phyloP scores from a whole-genome alignment of 805 yeast genomes.

The Metschnikowia hibisci region DNA sequence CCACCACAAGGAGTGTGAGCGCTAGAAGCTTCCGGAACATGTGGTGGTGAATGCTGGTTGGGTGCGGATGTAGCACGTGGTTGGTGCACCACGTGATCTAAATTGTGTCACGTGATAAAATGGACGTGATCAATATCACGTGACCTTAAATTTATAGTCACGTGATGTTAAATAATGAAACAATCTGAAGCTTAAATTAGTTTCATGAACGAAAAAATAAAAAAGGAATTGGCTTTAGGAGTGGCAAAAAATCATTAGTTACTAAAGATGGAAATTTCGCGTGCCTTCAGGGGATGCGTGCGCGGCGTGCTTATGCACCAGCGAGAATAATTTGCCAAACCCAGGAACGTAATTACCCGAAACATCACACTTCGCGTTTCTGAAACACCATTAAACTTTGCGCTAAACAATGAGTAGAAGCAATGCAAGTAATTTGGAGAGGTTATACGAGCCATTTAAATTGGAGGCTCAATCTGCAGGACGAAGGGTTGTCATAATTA shows the following conservation, averaged over 20 bases:
- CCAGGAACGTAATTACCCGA: neutral
- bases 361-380: neutral
- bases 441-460: too few relatives aligned
- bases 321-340: neutral
- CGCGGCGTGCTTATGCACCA: too few relatives aligned
- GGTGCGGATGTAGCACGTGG: neutral
- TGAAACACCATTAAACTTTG: neutral
- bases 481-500: too few relatives aligned
- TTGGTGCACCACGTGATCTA: neutral
- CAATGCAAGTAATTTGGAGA: too few relatives aligned
- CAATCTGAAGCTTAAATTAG: neutral
- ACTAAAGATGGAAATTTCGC: too few relatives aligned
- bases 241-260: too few relatives aligned
- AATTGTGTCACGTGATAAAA: neutral
- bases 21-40: constrained; percentile 4
- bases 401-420: too few relatives aligned
- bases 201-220: too few relatives aligned
- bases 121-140: neutral
- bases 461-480: too few relatives aligned
- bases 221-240: too few relatives aligned
- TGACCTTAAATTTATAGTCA: neutral
- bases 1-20: constrained; percentile 1
- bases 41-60: neutral
- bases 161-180: too few relatives aligned
- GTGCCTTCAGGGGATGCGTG: too few relatives aligned